These are phyloP conservation scores for Fusarium euwallaceae DNA, from an alignment of 2,329 filamentous ascomycete genomes.

Conservation along the genomic window DNA sequence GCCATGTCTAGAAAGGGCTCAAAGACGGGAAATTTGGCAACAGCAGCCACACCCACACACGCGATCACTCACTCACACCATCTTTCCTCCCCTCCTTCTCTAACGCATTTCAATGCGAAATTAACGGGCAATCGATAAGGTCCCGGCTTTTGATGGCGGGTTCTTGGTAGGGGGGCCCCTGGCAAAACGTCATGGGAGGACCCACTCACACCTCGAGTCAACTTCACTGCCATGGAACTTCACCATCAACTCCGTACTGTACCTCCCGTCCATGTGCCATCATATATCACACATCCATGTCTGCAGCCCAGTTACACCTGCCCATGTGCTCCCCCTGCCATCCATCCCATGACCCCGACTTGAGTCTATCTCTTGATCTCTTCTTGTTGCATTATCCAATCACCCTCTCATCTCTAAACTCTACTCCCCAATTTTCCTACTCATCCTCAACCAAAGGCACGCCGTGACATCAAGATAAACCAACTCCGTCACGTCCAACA, in stretches of 20 bases:
- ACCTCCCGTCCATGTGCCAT: constrained; percentile 22
- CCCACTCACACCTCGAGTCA: constrained; percentile 23
- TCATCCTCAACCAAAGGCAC: not conserved
- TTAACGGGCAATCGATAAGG: constrained; percentile 24
- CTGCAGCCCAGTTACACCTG: not conserved
- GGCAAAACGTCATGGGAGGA: constrained; percentile 31
- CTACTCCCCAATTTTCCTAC: not conserved
- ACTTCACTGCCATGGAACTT: not conserved
- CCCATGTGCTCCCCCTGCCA: not conserved
- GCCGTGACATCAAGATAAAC: not conserved
- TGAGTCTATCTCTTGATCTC: not conserved
- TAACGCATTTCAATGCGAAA: constrained; percentile 19
- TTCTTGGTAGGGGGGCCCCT: constrained; percentile 14
- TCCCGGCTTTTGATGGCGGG: constrained; percentile 5
- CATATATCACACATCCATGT: not conserved
- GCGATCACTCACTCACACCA: not conserved
- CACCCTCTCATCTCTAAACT: not conserved
- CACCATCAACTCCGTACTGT: not conserved
- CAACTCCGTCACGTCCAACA: not conserved
- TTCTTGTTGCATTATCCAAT: not conserved
- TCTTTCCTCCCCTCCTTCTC: not conserved
- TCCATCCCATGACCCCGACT: constrained; percentile 3
- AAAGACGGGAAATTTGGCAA: not conserved
- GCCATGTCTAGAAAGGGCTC: not conserved
- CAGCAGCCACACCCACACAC: constrained; percentile 1